Base-by-base conservation (phyloP, 768 basidiomycete species). In the Cystofilobasidium ferigula region DNA sequence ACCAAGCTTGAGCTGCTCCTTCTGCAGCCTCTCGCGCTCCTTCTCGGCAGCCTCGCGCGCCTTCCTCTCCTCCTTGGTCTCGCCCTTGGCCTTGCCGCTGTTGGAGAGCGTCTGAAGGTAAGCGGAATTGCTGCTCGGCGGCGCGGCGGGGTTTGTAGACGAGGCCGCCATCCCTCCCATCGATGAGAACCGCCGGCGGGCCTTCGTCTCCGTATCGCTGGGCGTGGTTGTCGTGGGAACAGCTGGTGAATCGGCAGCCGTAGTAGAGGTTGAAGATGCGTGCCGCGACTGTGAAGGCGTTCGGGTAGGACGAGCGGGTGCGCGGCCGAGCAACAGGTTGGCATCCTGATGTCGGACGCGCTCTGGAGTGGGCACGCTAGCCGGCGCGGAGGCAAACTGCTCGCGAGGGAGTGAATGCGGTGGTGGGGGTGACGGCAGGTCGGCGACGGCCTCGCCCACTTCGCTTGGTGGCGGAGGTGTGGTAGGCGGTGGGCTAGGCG, bases 1-100 rank as follows among this genome's bases (percentile, higher is more conserved):
- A 13, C 26, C 30, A 24, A 40, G 22, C 47, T 63, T 63, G 38
- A 36, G 28, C 1, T 35, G 48, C 14, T 63, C 62, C 62, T 63
- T 63, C 53, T 63, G 48, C n/a, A 40, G 30, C 16, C 30, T 20
- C 57, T 64, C 35, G 24, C 40, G 38, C 32, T 57, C 57, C 63
- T 64, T 64, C 34, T 57, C 28, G n/a, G 45, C 57, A n/a, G n/a
- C n/a, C n/a, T n/a, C n/a, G n/a, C n/a, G n/a, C 38, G 24, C 30
- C 32, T 57, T 62, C 10, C 20, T 53, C 56, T 42, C 35, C 4
- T 5, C 28, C 42, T n/a, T 35, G 8, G 24, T 28, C 53, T 22
- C 16, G 56, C 22, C n/a, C 14, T 24, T 28, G 16, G 24, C 36
- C n/a, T n/a, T n/a, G n/a, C n/a, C n/a, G n/a, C n/a, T n/a, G n/a